Evolutionary conservation across 345 rosid species (phyloP).

Genomic region (Euphorbia lathyris): DNA sequence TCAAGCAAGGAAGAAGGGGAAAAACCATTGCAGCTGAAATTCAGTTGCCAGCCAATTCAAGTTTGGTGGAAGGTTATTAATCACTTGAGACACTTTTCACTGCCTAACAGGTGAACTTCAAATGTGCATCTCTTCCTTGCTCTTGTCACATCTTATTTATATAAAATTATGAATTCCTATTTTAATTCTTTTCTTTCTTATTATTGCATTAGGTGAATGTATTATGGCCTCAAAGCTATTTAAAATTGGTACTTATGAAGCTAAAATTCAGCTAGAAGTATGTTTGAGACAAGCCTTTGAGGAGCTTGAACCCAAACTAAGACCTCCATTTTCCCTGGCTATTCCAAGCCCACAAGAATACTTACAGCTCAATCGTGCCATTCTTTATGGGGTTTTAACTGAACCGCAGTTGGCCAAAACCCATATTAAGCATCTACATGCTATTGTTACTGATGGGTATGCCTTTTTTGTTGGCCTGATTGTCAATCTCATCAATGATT

Average conservation of each 20-base stretch:
- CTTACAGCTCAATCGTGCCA: conserved; percentile 52
- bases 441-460: conserved; percentile 70
- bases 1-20: too few species aligned
- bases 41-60: too few species aligned
- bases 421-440: conserved; percentile 66
- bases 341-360: conserved; percentile 55
- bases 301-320: conserved; percentile 39
- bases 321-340: conserved; percentile 57
- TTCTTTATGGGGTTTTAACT: conserved; percentile 56
- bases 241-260: conserved; percentile 33
- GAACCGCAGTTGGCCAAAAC: conserved; percentile 42
- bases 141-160: background rate
- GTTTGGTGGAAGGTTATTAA: too few species aligned
- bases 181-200: background rate
- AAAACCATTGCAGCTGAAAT: too few species aligned
- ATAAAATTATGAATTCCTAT: background rate
- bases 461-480: conserved; percentile 48
- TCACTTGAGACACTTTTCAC: background rate
- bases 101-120: background rate
- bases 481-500: conserved; percentile 41
- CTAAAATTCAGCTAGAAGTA: conserved; percentile 51
- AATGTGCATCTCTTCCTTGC: background rate
- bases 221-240: conserved; percentile 47
- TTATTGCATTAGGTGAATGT: background rate
- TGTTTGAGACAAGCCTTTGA: conserved; percentile 61